phyloP scores from a whole-genome alignment of 805 yeast genomes.

The Starmerella bombi region DNA sequence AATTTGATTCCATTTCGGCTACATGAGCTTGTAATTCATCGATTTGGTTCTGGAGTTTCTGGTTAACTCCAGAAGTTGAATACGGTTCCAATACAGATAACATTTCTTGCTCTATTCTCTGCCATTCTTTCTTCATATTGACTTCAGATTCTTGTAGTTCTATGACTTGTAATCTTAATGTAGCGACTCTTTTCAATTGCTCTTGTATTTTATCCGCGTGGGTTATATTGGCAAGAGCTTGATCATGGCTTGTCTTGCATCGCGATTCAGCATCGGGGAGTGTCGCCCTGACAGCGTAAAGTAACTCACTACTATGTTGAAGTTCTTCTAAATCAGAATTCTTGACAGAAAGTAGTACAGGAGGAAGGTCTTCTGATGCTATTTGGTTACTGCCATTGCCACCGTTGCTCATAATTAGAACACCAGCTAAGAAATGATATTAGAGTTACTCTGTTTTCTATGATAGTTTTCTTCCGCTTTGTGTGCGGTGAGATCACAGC shows the following conservation, averaged over 20 bases:
- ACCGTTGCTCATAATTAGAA: too few species aligned
- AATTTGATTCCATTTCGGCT: background rate
- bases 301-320: conserved; percentile 14
- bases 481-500: too few species aligned
- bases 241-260: conserved; percentile 19
- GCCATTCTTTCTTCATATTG: conserved; percentile 7
- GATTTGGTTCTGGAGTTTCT: background rate
- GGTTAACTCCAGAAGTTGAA: conserved; percentile 27
- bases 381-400: too few species aligned
- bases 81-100: conserved; percentile 28
- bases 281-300: conserved; percentile 20
- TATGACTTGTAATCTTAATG: background rate
- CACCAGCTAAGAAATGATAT: too few species aligned
- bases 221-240: conserved; percentile 23
- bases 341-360: background rate
- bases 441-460: too few species aligned
- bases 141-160: conserved; percentile 23
- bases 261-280: background rate
- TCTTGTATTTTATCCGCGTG: conserved; percentile 24
- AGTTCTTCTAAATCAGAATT: conserved; percentile 20
- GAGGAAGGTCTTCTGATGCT: background rate
- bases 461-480: too few species aligned
- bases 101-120: conserved; percentile 24
- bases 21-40: too few species aligned
- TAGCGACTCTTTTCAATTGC: conserved; percentile 23